Evolutionary conservation across 2,329 filamentous ascomycete genomes (phyloP).

Genomic region (Trichoderma koningiopsis): DNA sequence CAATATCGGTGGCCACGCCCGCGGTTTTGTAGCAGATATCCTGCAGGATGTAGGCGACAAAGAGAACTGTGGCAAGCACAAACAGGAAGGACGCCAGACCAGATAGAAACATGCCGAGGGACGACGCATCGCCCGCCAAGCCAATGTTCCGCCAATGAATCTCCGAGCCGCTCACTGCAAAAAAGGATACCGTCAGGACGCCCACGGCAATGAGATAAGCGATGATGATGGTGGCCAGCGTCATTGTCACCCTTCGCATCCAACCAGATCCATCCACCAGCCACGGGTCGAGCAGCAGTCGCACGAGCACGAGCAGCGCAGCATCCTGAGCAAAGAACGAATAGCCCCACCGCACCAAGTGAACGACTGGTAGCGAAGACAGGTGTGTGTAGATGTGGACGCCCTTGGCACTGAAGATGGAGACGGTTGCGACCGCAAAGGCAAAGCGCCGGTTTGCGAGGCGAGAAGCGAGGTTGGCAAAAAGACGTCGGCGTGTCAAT

Average conservation of each 20-base stretch:
- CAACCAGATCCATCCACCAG: not conserved
- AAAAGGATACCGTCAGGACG: slow-evolving; percentile 37
- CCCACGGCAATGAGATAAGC: slow-evolving; percentile 29
- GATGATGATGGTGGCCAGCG: slow-evolving; percentile 28
- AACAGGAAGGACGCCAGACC: slow-evolving; percentile 32
- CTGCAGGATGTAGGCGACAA: slow-evolving; percentile 31
- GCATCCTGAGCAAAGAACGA: slow-evolving; percentile 35
- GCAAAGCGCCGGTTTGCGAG: slow-evolving; percentile 27
- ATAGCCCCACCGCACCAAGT: slow-evolving; percentile 31
- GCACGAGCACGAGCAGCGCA: slow-evolving; percentile 29
- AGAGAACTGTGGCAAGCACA: slow-evolving; percentile 23
- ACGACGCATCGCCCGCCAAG: slow-evolving; percentile 33
- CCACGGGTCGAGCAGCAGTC: slow-evolving; percentile 28
- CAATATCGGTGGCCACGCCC: slow-evolving; percentile 30
- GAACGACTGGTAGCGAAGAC: slow-evolving; percentile 27
- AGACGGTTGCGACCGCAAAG: slow-evolving; percentile 30
- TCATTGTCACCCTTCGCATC: slow-evolving; percentile 4
- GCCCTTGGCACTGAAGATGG: slow-evolving; percentile 31
- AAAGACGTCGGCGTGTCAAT: slow-evolving; percentile 9
- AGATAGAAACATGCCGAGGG: slow-evolving; percentile 33
- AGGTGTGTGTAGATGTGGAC: slow-evolving; percentile 33
- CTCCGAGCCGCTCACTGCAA: slow-evolving; percentile 35
- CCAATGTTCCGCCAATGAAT: slow-evolving; percentile 37
- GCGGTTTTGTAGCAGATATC: slow-evolving; percentile 30
- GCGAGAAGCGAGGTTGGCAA: slow-evolving; percentile 5